These are phyloP conservation scores for Mycena epipterygia DNA, from an alignment of 768 basidiomycete genomes.

Conservation along the genomic window DNA sequence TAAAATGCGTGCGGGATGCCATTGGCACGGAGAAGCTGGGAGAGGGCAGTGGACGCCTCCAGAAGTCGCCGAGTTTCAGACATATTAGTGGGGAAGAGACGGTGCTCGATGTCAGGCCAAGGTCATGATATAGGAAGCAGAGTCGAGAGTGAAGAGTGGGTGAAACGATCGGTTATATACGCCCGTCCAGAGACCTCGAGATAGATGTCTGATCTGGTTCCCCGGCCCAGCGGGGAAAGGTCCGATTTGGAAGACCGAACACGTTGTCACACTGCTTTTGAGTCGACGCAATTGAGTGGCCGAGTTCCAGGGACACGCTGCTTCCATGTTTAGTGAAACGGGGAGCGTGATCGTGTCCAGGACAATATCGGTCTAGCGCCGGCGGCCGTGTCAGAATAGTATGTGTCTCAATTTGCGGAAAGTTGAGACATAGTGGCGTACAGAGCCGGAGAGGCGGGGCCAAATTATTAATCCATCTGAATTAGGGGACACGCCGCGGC, in stretches of 20 bases:
- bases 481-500: slow-evolving; percentile 15
- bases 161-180: slow-evolving; percentile 55
- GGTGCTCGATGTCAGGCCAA: slow-evolving; percentile 53
- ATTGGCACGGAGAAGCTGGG: slow-evolving; percentile 66
- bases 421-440: slow-evolving; percentile 13
- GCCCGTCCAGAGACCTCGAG: slow-evolving; percentile 58
- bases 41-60: slow-evolving; percentile 84
- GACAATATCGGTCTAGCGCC: neutral
- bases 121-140: slow-evolving; percentile 68
- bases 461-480: neutral
- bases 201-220: slow-evolving; percentile 60
- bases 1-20: slow-evolving; percentile 86
- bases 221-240: slow-evolving; percentile 57
- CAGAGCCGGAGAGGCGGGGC: neutral
- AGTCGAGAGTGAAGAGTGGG: slow-evolving; percentile 55
- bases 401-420: neutral
- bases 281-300: slow-evolving; percentile 33
- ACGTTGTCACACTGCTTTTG: slow-evolving; percentile 59
- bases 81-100: slow-evolving; percentile 57
- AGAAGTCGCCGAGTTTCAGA: slow-evolving; percentile 81
- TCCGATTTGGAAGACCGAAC: slow-evolving; percentile 60
- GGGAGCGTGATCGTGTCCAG: neutral
- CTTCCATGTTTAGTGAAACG: slow-evolving; percentile 34
- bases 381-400: neutral
- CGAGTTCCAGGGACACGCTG: slow-evolving; percentile 48